Evolutionary conservation across 139 green algal genomes (phyloP).

Genomic region (Helicosporidium sp.): DNA sequence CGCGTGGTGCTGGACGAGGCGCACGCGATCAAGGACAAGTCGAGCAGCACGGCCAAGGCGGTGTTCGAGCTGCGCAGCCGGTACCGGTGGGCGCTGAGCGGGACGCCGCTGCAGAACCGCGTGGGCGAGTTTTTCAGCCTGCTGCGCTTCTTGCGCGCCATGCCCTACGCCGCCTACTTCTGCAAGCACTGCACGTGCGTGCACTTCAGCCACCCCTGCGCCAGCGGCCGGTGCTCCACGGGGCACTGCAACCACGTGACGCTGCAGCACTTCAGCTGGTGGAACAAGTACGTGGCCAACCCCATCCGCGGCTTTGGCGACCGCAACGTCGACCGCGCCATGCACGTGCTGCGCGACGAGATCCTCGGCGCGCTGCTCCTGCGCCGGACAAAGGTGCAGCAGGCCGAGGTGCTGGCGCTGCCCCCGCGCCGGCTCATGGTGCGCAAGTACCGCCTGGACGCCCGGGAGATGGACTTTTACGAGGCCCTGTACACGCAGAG

Average conservation of each 20-base stretch:
- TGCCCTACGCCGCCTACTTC: constrained; percentile 84
- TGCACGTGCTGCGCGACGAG: constrained; percentile 20
- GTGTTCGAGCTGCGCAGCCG: constrained; percentile 54
- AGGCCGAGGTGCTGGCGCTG: constrained; percentile 73
- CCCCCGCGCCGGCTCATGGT: constrained; percentile 54
- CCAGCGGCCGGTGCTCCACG: constrained; percentile 10
- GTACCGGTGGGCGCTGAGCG: constrained; percentile 58
- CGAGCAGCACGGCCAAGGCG: constrained; percentile 55
- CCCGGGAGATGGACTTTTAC: constrained; percentile 77
- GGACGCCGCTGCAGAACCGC: constrained; percentile 71
- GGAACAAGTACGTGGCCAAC: constrained; percentile 58
- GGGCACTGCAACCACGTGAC: constrained; percentile 15
- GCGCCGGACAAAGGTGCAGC: constrained; percentile 76
- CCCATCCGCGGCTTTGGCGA: constrained; percentile 54
- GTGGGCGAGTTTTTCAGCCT: constrained; percentile 82
- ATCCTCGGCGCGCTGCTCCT: constrained; percentile 50
- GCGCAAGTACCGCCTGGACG: constrained; percentile 49
- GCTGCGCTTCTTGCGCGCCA: constrained; percentile 64
- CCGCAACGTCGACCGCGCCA: constrained; percentile 40
- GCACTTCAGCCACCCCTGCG: constrained; percentile 51
- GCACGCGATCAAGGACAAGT: constrained; percentile 75
- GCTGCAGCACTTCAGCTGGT: constrained; percentile 64
- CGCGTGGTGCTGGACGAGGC: constrained; percentile 75
- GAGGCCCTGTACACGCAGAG: constrained; percentile 68
- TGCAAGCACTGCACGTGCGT: constrained; percentile 53